Evolutionary conservation across 441 rosid species (phyloP).

Genomic region (Theobroma grandiflorum): DNA sequence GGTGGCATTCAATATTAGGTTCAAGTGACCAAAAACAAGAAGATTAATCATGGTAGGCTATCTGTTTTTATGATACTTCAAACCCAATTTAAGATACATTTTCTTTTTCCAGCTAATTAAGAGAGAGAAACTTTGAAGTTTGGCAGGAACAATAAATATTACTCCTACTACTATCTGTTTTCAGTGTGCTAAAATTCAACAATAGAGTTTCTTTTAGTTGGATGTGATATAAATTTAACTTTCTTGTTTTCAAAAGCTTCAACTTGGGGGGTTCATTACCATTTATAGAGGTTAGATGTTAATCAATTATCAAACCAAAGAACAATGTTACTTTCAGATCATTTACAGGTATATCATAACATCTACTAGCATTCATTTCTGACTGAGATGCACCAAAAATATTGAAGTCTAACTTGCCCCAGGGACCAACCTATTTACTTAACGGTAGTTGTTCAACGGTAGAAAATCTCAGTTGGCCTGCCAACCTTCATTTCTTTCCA

Average conservation of each 20-base stretch:
- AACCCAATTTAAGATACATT: not conserved
- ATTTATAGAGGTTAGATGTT: conserved; percentile 9
- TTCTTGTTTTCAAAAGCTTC: not conserved
- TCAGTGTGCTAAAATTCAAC: not conserved
- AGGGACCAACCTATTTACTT: not conserved
- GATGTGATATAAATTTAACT: not conserved
- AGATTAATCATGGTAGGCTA: not conserved
- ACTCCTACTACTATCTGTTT: not conserved
- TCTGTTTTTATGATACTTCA: not conserved
- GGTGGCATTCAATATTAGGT: not conserved
- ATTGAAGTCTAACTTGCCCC: not conserved
- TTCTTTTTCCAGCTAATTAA: not conserved
- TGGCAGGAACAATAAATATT: not conserved
- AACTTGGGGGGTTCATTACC: not conserved
- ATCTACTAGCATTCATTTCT: not conserved
- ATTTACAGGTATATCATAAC: not conserved
- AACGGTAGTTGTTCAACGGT: not conserved
- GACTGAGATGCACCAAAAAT: not conserved
- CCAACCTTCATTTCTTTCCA: not conserved
- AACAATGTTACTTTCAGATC: not conserved
- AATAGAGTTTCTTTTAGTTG: not conserved
- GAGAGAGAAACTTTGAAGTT: not conserved
- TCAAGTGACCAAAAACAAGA: not conserved
- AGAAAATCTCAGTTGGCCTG: not conserved
- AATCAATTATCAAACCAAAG: not conserved